Percentiles rank a stretch among this genome's conserved stretches.
Conservation (phyloP, 192 early-diverging fungal genomes). For the Dissophora globulifera region DNA sequence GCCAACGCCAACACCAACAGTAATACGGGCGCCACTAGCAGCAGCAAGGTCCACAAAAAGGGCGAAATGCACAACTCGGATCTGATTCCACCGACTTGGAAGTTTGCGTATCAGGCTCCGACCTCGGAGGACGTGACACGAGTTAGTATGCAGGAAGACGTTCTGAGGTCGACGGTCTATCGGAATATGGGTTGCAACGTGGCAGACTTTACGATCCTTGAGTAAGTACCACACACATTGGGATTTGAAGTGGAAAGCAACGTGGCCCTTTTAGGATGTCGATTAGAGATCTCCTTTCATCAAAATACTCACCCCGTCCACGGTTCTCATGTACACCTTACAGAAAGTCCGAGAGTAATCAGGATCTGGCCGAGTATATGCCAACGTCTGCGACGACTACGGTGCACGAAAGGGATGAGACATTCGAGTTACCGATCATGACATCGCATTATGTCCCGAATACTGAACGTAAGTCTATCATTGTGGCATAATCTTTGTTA, state of each 20-base stretch:
- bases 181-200: constrained; percentile 12
- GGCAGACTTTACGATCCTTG: constrained; percentile 26
- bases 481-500: too few species aligned
- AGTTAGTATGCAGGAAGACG: constrained; percentile 35
- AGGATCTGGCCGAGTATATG: constrained; percentile 38
- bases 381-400: constrained; percentile 17
- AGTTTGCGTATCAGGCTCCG: constrained; percentile 22
- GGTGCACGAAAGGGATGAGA: constrained; percentile 3
- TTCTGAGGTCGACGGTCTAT: constrained; percentile 12
- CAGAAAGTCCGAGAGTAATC: too few species aligned
- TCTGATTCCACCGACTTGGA: constrained; percentile 13
- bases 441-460: constrained; percentile 9
- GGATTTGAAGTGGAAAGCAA: too few species aligned
- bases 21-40: too few species aligned
- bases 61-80: constrained; percentile 17
- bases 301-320: too few species aligned
- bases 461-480: too few species aligned
- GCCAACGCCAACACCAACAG: too few species aligned
- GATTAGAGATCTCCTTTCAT: too few species aligned
- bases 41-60: constrained; percentile 10
- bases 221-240: too few species aligned
- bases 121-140: constrained; percentile 19
- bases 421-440: constrained; percentile 22
- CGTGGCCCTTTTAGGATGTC: too few species aligned
- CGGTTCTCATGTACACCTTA: too few species aligned